phyloP scores from a whole-genome alignment of 352 stramenopile species.

The Globisporangium sylvaticum region DNA sequence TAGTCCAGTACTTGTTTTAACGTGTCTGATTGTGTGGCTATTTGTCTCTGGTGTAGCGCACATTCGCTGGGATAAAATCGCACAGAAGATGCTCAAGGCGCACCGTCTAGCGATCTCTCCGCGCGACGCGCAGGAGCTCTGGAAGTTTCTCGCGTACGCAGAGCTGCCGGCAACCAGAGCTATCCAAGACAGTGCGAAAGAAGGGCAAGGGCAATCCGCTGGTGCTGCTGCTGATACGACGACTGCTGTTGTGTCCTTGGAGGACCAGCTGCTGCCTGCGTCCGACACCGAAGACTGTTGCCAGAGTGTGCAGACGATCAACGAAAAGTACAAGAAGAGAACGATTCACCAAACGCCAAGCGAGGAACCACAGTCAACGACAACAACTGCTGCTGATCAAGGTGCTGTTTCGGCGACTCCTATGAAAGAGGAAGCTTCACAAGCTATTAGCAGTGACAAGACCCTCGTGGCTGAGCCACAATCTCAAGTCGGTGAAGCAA shows the following conservation, averaged over 20 bases:
- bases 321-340: conserved; percentile 13
- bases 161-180: conserved; percentile 13
- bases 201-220: background rate
- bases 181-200: no score
- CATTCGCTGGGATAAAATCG: conserved; percentile 50
- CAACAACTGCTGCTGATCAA: background rate
- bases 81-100: conserved; percentile 30
- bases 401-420: no score
- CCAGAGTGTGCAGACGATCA: conserved; percentile 24
- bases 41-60: background rate
- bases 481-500: background rate
- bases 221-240: background rate
- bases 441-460: no score
- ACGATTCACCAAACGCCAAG: background rate
- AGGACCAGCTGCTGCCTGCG: conserved; percentile 28
- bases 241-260: background rate
- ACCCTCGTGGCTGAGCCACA: no score
- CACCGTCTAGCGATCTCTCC: conserved; percentile 34
- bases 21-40: background rate
- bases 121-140: conserved; percentile 49
- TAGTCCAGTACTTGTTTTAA: background rate
- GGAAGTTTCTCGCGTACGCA: conserved; percentile 76
- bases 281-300: conserved; percentile 58
- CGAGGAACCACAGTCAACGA: conserved; percentile 10
- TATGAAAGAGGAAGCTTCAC: no score